These are phyloP conservation scores for Podila horticola DNA, from an alignment of 192 early-diverging fungal genomes.

Conservation along the genomic window DNA sequence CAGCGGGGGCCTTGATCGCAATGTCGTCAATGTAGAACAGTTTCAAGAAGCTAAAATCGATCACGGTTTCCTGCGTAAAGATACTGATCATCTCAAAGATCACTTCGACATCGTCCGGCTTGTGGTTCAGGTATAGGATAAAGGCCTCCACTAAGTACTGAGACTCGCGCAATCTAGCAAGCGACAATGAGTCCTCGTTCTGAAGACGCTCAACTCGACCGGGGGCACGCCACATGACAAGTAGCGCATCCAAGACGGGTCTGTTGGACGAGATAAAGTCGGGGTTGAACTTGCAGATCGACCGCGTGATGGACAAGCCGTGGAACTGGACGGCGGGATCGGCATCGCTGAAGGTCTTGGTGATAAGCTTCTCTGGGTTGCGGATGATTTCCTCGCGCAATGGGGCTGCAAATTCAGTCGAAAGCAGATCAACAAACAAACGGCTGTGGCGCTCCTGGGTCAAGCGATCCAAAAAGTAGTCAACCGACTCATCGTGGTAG, in stretches of 20 bases:
- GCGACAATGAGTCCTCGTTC: conserved; percentile 54
- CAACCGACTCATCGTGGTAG: conserved; percentile 86
- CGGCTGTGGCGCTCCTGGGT: conserved; percentile 65
- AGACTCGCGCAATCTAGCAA: conserved; percentile 59
- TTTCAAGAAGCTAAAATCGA: conserved; percentile 71
- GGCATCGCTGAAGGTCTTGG: conserved; percentile 49
- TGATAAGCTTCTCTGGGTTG: conserved; percentile 66
- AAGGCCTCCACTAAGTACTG: conserved; percentile 78
- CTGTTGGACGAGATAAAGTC: conserved; percentile 61
- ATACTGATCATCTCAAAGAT: conserved; percentile 81
- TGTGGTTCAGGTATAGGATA: conserved; percentile 69
- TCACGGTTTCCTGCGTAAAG: conserved; percentile 72
- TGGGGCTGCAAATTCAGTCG: conserved; percentile 60
- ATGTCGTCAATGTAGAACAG: conserved; percentile 80
- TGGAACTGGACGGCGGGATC: conserved; percentile 60
- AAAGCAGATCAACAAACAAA: conserved; percentile 72
- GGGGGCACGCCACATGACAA: conserved; percentile 56
- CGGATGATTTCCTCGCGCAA: conserved; percentile 74
- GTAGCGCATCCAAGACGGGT: conserved; percentile 63
- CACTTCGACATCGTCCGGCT: conserved; percentile 72
- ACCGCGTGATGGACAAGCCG: conserved; percentile 66
- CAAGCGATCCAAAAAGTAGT: conserved; percentile 85
- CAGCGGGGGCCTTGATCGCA: conserved; percentile 59
- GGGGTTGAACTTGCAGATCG: conserved; percentile 62
- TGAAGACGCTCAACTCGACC: conserved; percentile 58